phyloP scores from a whole-genome alignment of 441 rosid species.

The Adansonia grandidieri region DNA sequence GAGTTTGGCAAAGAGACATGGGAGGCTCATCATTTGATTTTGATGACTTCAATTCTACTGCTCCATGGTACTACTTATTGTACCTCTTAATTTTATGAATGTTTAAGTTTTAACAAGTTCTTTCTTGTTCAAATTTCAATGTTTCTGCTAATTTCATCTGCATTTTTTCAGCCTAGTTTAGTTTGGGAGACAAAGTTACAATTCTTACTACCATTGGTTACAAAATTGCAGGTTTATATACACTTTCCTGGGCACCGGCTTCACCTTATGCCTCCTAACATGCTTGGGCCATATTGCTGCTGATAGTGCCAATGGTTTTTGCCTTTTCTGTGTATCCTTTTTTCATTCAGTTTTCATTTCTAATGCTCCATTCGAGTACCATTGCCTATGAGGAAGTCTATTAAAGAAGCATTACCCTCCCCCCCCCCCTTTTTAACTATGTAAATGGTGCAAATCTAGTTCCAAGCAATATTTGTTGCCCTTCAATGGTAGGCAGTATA shows the following conservation, averaged over 20 bases:
- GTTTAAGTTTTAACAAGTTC: neutral
- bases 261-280: constrained; percentile 47
- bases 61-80: constrained; percentile 37
- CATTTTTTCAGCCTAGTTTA: neutral
- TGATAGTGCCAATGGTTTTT: constrained; percentile 44
- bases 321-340: constrained; percentile 65
- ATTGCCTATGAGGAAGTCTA: neutral
- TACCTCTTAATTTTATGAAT: neutral
- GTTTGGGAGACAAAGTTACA: neutral
- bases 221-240: constrained; percentile 53
- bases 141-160: neutral
- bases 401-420: no score
- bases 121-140: neutral
- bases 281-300: constrained; percentile 61
- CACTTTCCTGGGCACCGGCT: constrained; percentile 44
- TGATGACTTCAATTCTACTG: constrained; percentile 29
- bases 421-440: no score
- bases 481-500: constrained; percentile 43
- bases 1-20: constrained; percentile 48
- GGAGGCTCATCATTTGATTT: constrained; percentile 27
- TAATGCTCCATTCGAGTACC: neutral
- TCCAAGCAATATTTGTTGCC: constrained; percentile 18
- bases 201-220: neutral
- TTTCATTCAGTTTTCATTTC: neutral
- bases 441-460: no score